phyloP scores from a whole-genome alignment of 345 rosid genomes.

The Microcos paniculata region DNA sequence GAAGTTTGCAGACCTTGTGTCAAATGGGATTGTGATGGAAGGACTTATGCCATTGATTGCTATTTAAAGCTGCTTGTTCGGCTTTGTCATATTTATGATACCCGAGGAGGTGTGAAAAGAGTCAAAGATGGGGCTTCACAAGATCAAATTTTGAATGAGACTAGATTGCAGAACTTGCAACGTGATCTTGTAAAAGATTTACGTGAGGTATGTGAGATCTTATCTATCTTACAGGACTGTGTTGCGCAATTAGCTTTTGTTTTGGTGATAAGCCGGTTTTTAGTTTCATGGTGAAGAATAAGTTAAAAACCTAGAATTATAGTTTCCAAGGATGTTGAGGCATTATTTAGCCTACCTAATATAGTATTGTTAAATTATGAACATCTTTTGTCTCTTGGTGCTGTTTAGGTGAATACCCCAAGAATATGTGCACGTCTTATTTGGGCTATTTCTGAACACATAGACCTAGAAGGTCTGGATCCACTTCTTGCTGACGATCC shows the following conservation, averaged over 20 bases:
- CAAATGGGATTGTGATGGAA: slow-evolving; percentile 98
- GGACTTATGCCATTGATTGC: slow-evolving; percentile 96
- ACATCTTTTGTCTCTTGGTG: not conserved
- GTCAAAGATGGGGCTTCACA: slow-evolving; percentile 98
- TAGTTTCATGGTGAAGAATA: not conserved
- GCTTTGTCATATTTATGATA: slow-evolving; percentile 93
- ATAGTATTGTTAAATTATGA: not conserved
- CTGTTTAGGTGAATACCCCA: slow-evolving; percentile 68
- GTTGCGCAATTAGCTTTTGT: not conserved
- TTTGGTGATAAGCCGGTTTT: not conserved
- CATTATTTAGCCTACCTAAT: not conserved
- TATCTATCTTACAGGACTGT: slow-evolving; percentile 5
- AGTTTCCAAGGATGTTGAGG: not conserved
- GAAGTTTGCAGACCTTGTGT: slow-evolving; percentile 98
- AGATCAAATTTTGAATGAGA: slow-evolving; percentile 92
- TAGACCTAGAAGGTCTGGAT: slow-evolving; percentile 93
- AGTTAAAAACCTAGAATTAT: not conserved
- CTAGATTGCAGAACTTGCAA: slow-evolving; percentile 87
- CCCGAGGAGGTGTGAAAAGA: slow-evolving; percentile 95
- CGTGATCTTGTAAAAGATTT: slow-evolving; percentile 89
- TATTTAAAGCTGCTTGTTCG: slow-evolving; percentile 90
- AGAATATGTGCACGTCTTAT: slow-evolving; percentile 79
- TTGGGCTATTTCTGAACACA: slow-evolving; percentile 91
- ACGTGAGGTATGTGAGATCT: slow-evolving; percentile 59
- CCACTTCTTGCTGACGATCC: slow-evolving; percentile 99